Base-by-base conservation (phyloP, 2,329 filamentous ascomycete genomes). In the Penicillium aurantiogriseum region DNA sequence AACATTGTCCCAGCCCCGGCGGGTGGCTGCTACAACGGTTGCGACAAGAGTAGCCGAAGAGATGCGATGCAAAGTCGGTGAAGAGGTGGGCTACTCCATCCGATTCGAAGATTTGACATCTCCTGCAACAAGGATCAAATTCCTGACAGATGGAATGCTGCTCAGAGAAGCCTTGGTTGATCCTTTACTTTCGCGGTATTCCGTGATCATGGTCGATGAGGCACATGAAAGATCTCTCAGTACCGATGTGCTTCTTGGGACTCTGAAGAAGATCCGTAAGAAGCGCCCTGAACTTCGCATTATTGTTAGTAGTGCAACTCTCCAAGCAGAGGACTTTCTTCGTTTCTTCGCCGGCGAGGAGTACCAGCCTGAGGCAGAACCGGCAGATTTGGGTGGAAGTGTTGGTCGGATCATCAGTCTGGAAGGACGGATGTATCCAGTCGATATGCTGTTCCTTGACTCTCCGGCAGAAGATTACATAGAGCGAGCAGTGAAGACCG, bases 171-270 rank as follows among this genome's bases (percentile, higher is more conserved):
- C 93, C 29, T 82, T 99, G 5, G 90, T 97, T 4, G 94, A 99
- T 74, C 94, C 94, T 13, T 77, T 97, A 4, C 77, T 99, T 36
- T 94, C 90, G 21, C 85, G 91, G 11, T 99, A 99, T 72, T 95
- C 92, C 0, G 89, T 96, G 44, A 91, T 99, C 67, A 97, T 99
- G 91, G 89, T 99, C 8, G 94, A 99, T 71, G 93, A 97, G 76
- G 94, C 93, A 7, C 94, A 99, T 71, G 93, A 97, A 75, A 83
- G 94, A 53, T 96, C 92, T 48, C 83, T 97, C 58, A 95, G 91
- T 72, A 96, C 92, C 0, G 94, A 99, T 70, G 85, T 99, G 13
- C 80, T 97, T 8, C 83, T 99, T 4, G 93, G 94, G 0, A 79
- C 97, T 15, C 76, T 99, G 39, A 97, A 96, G 73, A 97, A 97